Evolutionary conservation across 2,329 filamentous ascomycete genomes (phyloP), one percentile per base, ranked within the genome.

Genomic region (Daldinia sp.): DNA sequence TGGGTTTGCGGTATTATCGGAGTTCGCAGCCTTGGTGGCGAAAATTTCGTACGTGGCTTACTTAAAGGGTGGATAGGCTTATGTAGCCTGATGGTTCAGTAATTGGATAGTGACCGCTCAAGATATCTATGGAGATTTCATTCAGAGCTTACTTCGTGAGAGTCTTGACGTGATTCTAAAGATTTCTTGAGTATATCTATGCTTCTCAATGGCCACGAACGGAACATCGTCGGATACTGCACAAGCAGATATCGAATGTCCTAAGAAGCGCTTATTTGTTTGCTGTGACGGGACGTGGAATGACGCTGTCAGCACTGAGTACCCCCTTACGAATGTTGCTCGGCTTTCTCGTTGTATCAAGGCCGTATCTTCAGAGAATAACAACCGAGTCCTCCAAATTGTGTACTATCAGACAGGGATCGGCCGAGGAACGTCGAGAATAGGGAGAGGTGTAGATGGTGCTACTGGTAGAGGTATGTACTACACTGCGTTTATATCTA

Each of bases 231-330:
- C 12, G 20, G 5, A 18, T 20, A 18, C 6, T 20, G 41, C 6
- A 20, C 41, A 9, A 42, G 6, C 41, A n/a, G 18, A 20, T 42
- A 3, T 18, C 6, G 13, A 18, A 20, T 42, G 41, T 20, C 41
- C 41, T 6, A 42, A 42, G 18, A 42, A 42, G 41, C 41, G 41
- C 41, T 20, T 42, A 20, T 42, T 42, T 7, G n/a, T 42, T 18
- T 42, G 41, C 41, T 42, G 41, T n/a, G 41, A 42, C 20, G 41
- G 41, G 41, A 42, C 41, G n/a, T 42, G 41, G 41, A 42, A 6
- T n/a, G 41, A 42, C 18, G 41, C 41, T n/a, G 41, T 42, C n/a
- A 20, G n/a, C 18, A 42, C 41, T 20, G 41, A 18, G 2, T 5
- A 3, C 18, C 41, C 41, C 41, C 41, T 42, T 10, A 42, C 41